Evolutionary conservation across 352 stramenopile species (phyloP).

Genomic region (Pythium myriotylum): DNA sequence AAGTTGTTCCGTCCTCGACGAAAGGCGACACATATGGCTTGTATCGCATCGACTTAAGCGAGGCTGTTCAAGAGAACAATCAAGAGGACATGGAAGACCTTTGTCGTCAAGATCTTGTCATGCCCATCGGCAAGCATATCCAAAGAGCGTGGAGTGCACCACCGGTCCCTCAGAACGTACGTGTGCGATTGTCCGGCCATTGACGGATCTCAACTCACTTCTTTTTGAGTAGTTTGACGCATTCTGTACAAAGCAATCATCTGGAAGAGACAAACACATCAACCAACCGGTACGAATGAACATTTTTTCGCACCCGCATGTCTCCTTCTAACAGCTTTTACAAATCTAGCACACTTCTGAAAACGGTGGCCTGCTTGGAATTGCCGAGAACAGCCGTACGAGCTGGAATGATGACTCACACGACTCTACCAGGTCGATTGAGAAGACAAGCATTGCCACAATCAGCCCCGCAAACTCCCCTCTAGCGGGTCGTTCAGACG

Average conservation of each 20-base stretch:
- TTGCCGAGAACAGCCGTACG: conserved; percentile 9
- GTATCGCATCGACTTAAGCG: conserved; percentile 14
- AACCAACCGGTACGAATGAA: conserved; percentile 7
- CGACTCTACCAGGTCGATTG: conserved; percentile 8
- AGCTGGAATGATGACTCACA: conserved; percentile 13
- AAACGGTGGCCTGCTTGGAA: not conserved
- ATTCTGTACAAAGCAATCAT: conserved; percentile 7
- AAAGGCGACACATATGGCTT: conserved; percentile 9
- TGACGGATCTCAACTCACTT: not conserved
- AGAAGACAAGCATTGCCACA: conserved; percentile 26
- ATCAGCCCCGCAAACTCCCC: conserved; percentile 23
- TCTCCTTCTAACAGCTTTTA: not conserved
- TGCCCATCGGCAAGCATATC: conserved; percentile 31
- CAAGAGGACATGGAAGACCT: conserved; percentile 27
- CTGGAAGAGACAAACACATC: not conserved
- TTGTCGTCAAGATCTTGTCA: conserved; percentile 20
- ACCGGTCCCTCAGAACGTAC: conserved; percentile 41
- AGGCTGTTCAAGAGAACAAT: conserved; percentile 31
- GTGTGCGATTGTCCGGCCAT: conserved; percentile 4
- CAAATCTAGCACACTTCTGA: conserved; percentile 6
- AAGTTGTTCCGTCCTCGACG: not conserved
- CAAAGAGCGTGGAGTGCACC: conserved; percentile 55
- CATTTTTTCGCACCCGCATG: not conserved
- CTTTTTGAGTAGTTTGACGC: conserved; percentile 15
- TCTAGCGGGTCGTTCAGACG: conserved; percentile 3